Conservation (phyloP, 495 filamentous ascomycete species). For the Penicillium goetzii region DNA sequence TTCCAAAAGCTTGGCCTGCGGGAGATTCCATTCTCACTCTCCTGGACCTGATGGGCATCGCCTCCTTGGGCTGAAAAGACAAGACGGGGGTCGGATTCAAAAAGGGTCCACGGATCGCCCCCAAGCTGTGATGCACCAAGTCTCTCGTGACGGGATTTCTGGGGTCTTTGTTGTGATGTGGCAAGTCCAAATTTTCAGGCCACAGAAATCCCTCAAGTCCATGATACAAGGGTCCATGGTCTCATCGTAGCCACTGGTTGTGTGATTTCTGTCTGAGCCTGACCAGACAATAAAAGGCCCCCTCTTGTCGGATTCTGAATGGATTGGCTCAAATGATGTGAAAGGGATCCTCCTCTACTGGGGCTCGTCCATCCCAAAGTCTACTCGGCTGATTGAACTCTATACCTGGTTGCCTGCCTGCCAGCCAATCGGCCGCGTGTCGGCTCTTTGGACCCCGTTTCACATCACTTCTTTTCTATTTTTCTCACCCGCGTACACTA, state of each 20-base stretch:
- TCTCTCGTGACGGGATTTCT: neutral
- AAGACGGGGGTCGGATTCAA: neutral
- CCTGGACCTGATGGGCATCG: neutral
- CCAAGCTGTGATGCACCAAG: neutral
- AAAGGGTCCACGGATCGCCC: slow-evolving; percentile 9
- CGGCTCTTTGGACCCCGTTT: slow-evolving; percentile 25
- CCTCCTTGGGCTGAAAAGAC: neutral
- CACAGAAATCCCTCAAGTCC: neutral
- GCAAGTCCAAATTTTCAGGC: neutral
- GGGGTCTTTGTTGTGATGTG: neutral
- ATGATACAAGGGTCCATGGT: slow-evolving; percentile 7
- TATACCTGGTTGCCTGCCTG: neutral
- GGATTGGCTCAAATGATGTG: neutral
- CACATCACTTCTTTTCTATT: slow-evolving; percentile 7
- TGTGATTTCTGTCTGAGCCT: slow-evolving; percentile 13
- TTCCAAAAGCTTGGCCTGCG: slow-evolving; percentile 24
- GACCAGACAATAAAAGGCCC: neutral
- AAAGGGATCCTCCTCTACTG: neutral
- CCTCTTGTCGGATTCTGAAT: neutral
- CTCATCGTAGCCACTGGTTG: slow-evolving; percentile 14
- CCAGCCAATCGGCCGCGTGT: slow-evolving; percentile 20
- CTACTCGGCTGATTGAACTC: neutral
- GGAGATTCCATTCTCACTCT: slow-evolving; percentile 7
- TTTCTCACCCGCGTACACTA: slow-evolving; percentile 13
- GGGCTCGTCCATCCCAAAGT: slow-evolving; percentile 9